A percentile compares a stretch with the other conserved stretches of the same genome.
Conservation (phyloP, 2,329 filamentous ascomycete genomes). For the Aspergillus pseudoviridinutans region DNA sequence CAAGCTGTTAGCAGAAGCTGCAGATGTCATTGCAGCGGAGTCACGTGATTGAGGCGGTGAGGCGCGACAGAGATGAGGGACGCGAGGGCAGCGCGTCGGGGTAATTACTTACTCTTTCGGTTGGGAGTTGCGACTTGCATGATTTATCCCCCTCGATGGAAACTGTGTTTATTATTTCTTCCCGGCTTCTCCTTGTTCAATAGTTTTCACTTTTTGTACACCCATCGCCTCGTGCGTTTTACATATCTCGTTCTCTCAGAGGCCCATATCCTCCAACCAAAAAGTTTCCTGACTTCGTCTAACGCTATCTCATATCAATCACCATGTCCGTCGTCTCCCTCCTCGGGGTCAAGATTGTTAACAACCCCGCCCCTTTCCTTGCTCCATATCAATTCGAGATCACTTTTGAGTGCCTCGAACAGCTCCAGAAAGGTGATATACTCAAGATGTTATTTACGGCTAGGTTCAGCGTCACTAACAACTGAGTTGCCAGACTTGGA, state of each 20-base stretch:
- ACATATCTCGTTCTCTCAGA: not conserved
- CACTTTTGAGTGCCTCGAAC: constrained; percentile 95
- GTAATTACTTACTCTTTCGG: constrained; percentile 11
- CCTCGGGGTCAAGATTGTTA: constrained; percentile 89
- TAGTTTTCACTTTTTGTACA: not conserved
- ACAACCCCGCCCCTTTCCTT: constrained; percentile 93
- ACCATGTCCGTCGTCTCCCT: constrained; percentile 95
- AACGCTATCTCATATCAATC: constrained; percentile 18
- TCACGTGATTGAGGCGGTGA: constrained; percentile 33
- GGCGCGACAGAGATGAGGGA: constrained; percentile 25
- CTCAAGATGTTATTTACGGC: not conserved
- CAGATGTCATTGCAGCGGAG: constrained; percentile 9
- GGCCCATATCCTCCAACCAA: not conserved
- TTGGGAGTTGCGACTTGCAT: not conserved
- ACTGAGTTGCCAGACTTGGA: constrained; percentile 68
- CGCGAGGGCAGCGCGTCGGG: constrained; percentile 24
- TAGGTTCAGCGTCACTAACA: constrained; percentile 7
- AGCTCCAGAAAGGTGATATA: constrained; percentile 76
- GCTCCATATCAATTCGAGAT: constrained; percentile 97
- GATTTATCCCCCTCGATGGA: not conserved
- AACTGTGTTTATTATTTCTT: not conserved
- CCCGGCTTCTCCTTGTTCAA: not conserved
- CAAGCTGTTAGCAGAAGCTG: constrained; percentile 20
- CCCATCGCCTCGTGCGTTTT: not conserved
- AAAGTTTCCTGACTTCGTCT: constrained; percentile 2